Evolutionary conservation across 345 rosid genomes (phyloP).

Genomic region (Arabis hirsuta): DNA sequence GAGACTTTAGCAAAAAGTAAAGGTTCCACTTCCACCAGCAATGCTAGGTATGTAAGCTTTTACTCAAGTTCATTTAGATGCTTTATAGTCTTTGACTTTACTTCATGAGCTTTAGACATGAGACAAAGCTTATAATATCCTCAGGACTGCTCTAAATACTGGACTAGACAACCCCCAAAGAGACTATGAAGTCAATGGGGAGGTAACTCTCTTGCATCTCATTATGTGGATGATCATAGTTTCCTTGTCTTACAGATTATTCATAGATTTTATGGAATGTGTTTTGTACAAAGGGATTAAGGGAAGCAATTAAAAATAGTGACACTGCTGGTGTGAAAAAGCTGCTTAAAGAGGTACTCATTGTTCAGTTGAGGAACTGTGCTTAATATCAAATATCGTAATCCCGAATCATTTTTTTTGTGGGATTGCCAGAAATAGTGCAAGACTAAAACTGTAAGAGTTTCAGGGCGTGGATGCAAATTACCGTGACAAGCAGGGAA

Average conservation of each 20-base stretch:
- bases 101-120: conserved; percentile 18
- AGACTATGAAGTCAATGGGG: conserved; percentile 85
- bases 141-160: conserved; percentile 65
- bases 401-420: not conserved
- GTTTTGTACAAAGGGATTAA: conserved; percentile 64
- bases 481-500: conserved; percentile 84
- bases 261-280: not conserved
- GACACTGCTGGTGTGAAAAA: conserved; percentile 75
- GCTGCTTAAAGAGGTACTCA: conserved; percentile 76
- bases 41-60: conserved; percentile 49
- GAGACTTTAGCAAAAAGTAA: conserved; percentile 53
- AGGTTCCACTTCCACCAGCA: conserved; percentile 67
- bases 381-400: not conserved
- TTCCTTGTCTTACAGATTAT: not conserved
- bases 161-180: conserved; percentile 59
- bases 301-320: conserved; percentile 96
- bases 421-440: not conserved
- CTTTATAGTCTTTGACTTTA: not conserved
- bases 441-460: conserved; percentile 29
- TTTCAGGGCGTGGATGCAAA: conserved; percentile 91
- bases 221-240: not conserved
- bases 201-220: conserved; percentile 55
- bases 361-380: not conserved
- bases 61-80: not conserved
- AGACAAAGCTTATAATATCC: conserved; percentile 34